These are phyloP conservation scores for Alternaria triticimaculans DNA, from an alignment of 2,329 filamentous ascomycete species.

Conservation along the genomic window DNA sequence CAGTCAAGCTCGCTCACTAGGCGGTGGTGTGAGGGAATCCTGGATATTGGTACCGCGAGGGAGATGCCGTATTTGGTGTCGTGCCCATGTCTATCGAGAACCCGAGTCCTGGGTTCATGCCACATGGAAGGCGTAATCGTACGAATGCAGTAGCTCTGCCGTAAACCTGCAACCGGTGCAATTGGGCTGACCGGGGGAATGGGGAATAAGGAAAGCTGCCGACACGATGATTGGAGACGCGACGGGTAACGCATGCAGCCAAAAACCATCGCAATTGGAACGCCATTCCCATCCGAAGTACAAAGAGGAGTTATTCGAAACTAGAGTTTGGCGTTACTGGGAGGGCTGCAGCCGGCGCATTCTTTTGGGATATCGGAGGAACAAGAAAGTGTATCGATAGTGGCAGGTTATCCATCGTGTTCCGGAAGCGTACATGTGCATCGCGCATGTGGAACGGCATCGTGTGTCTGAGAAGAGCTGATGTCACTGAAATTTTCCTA, in stretches of 20 bases:
- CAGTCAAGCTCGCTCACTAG: not conserved
- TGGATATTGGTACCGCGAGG: constrained; percentile 1
- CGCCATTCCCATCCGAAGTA: not conserved
- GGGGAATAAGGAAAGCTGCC: constrained; percentile 12
- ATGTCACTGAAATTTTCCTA: not conserved
- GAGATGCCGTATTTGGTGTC: not conserved
- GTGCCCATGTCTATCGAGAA: not conserved
- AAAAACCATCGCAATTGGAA: not conserved
- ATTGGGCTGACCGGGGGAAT: constrained; percentile 11
- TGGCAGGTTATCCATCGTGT: constrained; percentile 6
- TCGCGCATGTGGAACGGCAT: constrained; percentile 1
- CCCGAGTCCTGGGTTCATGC: not conserved
- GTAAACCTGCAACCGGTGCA: constrained; percentile 1
- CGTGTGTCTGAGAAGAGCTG: not conserved
- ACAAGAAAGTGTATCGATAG: constrained; percentile 29
- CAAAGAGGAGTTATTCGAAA: not conserved
- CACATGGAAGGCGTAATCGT: not conserved
- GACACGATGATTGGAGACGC: not conserved
- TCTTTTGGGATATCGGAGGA: constrained; percentile 17
- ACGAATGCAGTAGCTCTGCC: constrained; percentile 10
- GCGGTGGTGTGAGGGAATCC: not conserved
- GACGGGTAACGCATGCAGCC: not conserved
- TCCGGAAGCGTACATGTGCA: constrained; percentile 8
- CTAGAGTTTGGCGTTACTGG: not conserved
- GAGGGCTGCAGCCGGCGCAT: constrained; percentile 1